Base-by-base conservation (phyloP, 2,329 filamentous ascomycete species). In the Dactylellina haptotyla region DNA sequence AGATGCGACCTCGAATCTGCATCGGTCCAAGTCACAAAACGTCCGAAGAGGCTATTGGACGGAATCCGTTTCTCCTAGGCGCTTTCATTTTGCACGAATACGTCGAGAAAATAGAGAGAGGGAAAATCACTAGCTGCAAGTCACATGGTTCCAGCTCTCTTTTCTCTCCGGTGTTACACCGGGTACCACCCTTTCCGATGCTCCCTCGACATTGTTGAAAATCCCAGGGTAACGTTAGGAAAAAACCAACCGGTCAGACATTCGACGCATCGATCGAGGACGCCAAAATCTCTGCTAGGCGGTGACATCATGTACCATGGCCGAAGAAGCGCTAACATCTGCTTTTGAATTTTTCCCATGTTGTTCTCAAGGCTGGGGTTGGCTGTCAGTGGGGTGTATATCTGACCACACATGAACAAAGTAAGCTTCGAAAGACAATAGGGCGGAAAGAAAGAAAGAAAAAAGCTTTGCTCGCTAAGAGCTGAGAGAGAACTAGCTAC, bases 281-380 rank as follows among this genome's bases (percentile, higher is more conserved):
- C 23, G 16, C 37, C 37, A n/a, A n/a, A n/a, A n/a, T n/a, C n/a
- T n/a, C n/a, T n/a, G n/a, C n/a, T n/a, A n/a, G n/a, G 16, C 16
- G n/a, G 46, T 65, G 62, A 65, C 62, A 65, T 65, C 62, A 65
- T 50, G 28, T 54, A 26, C 25, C 25, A 46, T 30, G 41, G n/a
- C n/a, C n/a, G n/a, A n/a, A n/a, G n/a, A n/a, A n/a, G n/a, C n/a
- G n/a, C n/a, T n/a, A n/a, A n/a, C n/a, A n/a, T n/a, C n/a, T n/a
- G n/a, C n/a, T n/a, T 30, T 32, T 32, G 12, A 16, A 5, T 6
- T 26, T 16, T 26, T 51, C 32, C 12, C 45, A 25, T 25, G 46
- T 30, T 4, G 23, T 16, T n/a, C 9, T 32, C 46, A 9, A 45
- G 41, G 41, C 5, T 45, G 3, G n/a, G n/a, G n/a, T n/a, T n/a